Base-by-base conservation (phyloP, 176 grass and related monocot species). In the Oryza punctata region DNA sequence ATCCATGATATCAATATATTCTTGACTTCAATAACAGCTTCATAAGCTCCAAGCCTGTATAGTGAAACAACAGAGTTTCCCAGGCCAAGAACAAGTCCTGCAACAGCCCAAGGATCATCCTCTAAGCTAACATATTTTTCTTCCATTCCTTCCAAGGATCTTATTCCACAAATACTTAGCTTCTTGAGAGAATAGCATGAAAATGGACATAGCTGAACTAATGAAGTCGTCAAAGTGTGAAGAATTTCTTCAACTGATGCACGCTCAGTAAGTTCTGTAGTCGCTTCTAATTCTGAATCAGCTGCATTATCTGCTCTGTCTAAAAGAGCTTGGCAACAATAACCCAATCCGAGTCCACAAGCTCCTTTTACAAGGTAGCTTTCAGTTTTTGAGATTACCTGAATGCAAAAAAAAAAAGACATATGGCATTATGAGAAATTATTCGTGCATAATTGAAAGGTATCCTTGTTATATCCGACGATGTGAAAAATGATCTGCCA, bases 291-390 rank as follows among this genome's bases (percentile, higher is more conserved):
- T 84, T 90, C 85, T 77, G 68, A 60, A 82, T 83, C 89, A 44
- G 41, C 21, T 79, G 63, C 32, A 82, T 70, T 89, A 83, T 87
- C 80, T 69, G 72, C 71, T 70, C 87, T 81, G 28, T 73, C 88
- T 72, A 91, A 81, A 91, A 98, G 82, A 82, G 87, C 86, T 72
- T 93, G 89, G 79, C 89, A 98, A 70, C 82, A 77, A 87, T 91
- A 95, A 76, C 93, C 93, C 78, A 98, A 81, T 81, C 87, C 93
- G 15, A 86, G 30, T 73, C 87, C 96, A 89, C 93, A 98, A 54
- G 91, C 89, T 87, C 93, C 96, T 90, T 92, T 98, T 69, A 93
- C 91, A 88, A 95, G 79, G 86, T 35, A 78, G 84, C 93, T 98
- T 87, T 93, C 85, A 81, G 85, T 90, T 68, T 86, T 95, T 81